phyloP scores from a whole-genome alignment of 768 basidiomycete genomes.

The Kwoniella botswanensis region DNA sequence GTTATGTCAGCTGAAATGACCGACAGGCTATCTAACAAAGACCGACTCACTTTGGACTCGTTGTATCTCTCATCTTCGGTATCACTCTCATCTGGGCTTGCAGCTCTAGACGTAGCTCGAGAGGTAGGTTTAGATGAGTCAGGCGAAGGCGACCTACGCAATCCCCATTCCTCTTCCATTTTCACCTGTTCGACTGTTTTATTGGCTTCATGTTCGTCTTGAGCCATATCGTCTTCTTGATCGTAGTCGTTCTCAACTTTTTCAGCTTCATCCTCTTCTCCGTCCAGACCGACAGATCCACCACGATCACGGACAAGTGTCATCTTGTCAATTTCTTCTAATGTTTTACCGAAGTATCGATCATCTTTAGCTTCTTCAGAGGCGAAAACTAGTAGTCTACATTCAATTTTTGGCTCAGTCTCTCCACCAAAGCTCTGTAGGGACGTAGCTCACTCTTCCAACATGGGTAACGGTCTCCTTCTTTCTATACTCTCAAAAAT shows the following conservation, averaged over 20 bases:
- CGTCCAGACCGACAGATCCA: constrained; percentile 16
- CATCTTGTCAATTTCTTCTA: constrained; percentile 45
- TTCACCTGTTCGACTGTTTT: constrained; percentile 25
- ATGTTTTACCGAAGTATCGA: constrained; percentile 40
- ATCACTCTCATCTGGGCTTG: constrained; percentile 31
- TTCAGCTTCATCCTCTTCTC: constrained; percentile 18
- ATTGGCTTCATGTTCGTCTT: constrained; percentile 30
- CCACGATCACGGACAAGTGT: constrained; percentile 40
- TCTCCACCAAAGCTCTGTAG: neutral
- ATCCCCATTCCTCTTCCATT: constrained; percentile 44
- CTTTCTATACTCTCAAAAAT: constrained; percentile 74
- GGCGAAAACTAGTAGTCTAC: constrained; percentile 47
- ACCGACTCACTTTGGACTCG: constrained; percentile 14
- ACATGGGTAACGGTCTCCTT: constrained; percentile 67
- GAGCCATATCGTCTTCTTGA: constrained; percentile 63
- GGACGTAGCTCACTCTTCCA: constrained; percentile 65
- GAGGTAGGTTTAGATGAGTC: constrained; percentile 8
- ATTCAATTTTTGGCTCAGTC: neutral
- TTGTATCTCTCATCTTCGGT: constrained; percentile 23
- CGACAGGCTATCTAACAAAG: too few relatives aligned
- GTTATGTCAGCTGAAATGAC: too few relatives aligned
- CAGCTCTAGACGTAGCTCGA: constrained; percentile 8
- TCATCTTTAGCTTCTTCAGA: constrained; percentile 48
- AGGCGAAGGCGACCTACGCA: constrained; percentile 27
- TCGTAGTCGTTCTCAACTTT: constrained; percentile 61